A percentile compares a stretch with the other conserved stretches of the same genome.
phyloP scores from a whole-genome alignment of 2,329 filamentous ascomycete genomes.

The Dothistroma septosporum region DNA sequence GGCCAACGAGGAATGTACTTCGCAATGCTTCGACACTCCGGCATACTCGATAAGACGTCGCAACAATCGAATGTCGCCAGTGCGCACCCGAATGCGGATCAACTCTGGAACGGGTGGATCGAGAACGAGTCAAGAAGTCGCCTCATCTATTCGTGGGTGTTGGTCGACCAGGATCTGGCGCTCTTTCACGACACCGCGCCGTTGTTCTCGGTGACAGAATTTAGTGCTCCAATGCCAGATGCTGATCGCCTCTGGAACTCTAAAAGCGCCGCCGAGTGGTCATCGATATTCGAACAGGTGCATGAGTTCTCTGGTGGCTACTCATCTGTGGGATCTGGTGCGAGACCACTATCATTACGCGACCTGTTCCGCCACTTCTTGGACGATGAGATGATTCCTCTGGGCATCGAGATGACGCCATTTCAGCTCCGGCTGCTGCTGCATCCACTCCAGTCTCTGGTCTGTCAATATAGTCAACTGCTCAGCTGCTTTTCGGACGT shows the following conservation, averaged over 20 bases:
- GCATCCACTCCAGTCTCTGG: constrained; percentile 62
- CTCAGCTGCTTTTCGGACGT: constrained; percentile 62
- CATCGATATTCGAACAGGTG: constrained; percentile 54
- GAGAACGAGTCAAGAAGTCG: constrained; percentile 61
- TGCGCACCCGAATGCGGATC: constrained; percentile 47
- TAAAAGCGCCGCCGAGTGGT: constrained; percentile 57
- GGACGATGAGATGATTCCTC: constrained; percentile 56
- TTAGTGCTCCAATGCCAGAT: constrained; percentile 61
- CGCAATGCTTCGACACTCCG: constrained; percentile 66
- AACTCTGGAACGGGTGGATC: constrained; percentile 62
- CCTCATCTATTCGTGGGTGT: constrained; percentile 70
- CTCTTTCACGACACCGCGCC: constrained; percentile 62
- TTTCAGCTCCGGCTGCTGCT: constrained; percentile 63
- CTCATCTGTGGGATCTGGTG: constrained; percentile 52
- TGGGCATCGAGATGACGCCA: constrained; percentile 51
- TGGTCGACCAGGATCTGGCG: constrained; percentile 68
- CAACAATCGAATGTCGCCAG: constrained; percentile 45
- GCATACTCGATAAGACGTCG: constrained; percentile 54
- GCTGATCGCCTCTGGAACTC: constrained; percentile 62
- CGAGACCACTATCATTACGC: constrained; percentile 55
- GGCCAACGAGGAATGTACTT: constrained; percentile 70
- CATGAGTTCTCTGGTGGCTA: constrained; percentile 54
- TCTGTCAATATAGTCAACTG: constrained; percentile 62
- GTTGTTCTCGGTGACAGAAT: constrained; percentile 61
- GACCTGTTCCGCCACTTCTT: constrained; percentile 66